Evolutionary conservation across 2,329 filamentous ascomycete species (phyloP).

Genomic region (Diaporthe ampelina): DNA sequence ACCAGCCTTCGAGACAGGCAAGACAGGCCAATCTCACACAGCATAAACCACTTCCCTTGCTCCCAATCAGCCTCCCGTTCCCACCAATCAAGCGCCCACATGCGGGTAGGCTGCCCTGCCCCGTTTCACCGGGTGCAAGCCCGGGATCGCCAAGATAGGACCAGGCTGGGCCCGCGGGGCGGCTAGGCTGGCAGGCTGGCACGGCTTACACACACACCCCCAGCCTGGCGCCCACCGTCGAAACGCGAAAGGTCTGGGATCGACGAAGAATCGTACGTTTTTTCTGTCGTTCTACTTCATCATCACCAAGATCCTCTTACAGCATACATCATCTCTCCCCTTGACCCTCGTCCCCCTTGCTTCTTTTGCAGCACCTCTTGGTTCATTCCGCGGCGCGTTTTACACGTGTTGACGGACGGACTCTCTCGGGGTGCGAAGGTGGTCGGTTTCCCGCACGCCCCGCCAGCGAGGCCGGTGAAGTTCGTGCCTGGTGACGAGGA

Average conservation of each 20-base stretch:
- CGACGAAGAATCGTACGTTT: constrained; percentile 19
- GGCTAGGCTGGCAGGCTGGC: not conserved
- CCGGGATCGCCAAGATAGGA: constrained; percentile 7
- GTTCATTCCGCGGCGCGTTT: not conserved
- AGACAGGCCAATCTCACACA: not conserved
- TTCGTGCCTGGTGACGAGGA: not conserved
- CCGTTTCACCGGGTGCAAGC: constrained; percentile 20
- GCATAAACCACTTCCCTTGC: constrained; percentile 16
- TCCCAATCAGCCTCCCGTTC: constrained; percentile 18
- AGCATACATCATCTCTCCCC: not conserved
- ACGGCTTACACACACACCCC: not conserved
- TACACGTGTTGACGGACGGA: not conserved
- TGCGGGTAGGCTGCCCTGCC: constrained; percentile 5
- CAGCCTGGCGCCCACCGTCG: constrained; percentile 27
- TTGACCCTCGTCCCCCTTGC: not conserved
- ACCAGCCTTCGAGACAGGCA: not conserved
- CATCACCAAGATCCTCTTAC: not conserved
- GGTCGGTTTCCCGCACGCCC: not conserved
- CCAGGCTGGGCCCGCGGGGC: constrained; percentile 9
- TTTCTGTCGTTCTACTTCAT: not conserved
- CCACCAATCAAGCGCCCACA: constrained; percentile 2
- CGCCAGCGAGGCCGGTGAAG: not conserved
- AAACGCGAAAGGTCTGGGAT: constrained; percentile 28
- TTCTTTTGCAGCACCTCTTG: not conserved
- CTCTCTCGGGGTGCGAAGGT: not conserved